phyloP scores from a whole-genome alignment of 1,139 yeast species.

The Blastobotrys elegans region DNA sequence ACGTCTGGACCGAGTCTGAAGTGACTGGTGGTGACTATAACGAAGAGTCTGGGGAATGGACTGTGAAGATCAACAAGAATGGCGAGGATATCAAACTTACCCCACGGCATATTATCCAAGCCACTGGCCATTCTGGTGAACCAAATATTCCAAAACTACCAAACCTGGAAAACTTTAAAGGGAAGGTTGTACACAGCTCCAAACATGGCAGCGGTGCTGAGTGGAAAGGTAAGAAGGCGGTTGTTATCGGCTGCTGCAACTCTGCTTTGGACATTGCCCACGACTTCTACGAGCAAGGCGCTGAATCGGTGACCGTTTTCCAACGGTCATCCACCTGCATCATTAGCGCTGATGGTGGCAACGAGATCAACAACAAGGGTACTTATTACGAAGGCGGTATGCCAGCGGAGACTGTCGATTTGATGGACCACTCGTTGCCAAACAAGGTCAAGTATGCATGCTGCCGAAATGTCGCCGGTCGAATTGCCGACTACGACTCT shows the following conservation, averaged over 20 bases:
- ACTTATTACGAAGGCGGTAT: slow-evolving; percentile 19
- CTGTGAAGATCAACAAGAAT: slow-evolving; percentile 28
- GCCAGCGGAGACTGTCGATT: slow-evolving; percentile 18
- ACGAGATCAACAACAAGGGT: slow-evolving; percentile 37
- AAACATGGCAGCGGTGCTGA: slow-evolving; percentile 23
- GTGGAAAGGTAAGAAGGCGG: slow-evolving; percentile 39
- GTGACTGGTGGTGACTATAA: slow-evolving; percentile 31
- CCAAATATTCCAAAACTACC: slow-evolving; percentile 36
- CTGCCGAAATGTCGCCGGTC: slow-evolving; percentile 34
- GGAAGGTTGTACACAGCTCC: slow-evolving; percentile 40
- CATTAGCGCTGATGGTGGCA: slow-evolving; percentile 29
- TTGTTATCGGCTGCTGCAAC: slow-evolving; percentile 43
- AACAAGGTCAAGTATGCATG: slow-evolving; percentile 27
- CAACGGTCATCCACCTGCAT: slow-evolving; percentile 44
- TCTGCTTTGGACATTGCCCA: slow-evolving; percentile 45
- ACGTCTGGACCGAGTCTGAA: slow-evolving; percentile 36
- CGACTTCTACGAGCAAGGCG: slow-evolving; percentile 43
- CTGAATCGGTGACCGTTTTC: slow-evolving; percentile 37
- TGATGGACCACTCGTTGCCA: slow-evolving; percentile 26
- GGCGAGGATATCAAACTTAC: slow-evolving; percentile 9
- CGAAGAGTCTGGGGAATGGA: slow-evolving; percentile 33
- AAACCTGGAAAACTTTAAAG: slow-evolving; percentile 38
- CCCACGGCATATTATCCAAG: slow-evolving; percentile 38
- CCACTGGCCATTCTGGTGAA: slow-evolving; percentile 43
- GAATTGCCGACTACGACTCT: slow-evolving; percentile 37